Evolutionary conservation across 2,329 filamentous ascomycete genomes (phyloP), one percentile per base, ranked within the genome.

Genomic region (Diplodia corticola): DNA sequence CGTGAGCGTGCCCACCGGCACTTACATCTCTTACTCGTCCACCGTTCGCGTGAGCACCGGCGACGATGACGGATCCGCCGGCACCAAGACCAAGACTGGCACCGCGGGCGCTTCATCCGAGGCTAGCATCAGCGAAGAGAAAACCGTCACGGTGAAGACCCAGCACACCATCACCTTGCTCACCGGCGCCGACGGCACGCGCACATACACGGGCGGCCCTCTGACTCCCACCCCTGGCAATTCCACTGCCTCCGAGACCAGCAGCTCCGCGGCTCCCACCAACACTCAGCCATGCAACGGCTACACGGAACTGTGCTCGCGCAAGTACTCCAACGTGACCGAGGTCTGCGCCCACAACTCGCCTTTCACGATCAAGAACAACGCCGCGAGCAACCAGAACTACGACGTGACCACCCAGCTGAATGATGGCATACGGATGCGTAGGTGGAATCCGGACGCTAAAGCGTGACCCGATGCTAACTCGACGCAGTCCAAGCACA

Each of bases 401-500:
- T 74, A 73, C 49, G 70, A 69, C 26, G 77, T 79, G 6, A 76
- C 73, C 4, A 72, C 74, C 55, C 78, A 80, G 66, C 69, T 80
- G 17, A 76, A 79, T 64, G 77, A 80, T 67, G 78, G 78, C 1
- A 73, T 80, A 37, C 76, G 78, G 30, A 76, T 79, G 73, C 70
- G 70, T 71, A 67, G 40, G 70, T 67, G 17, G 15, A 5, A 24
- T 9, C 13, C 24, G 28, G 15, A 10, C n/a, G 4, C 9, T 17
- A 13, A 12, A 20, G 17, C 10, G 33, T 65, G 20, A 22, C 49
- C 17, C 28, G 20, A 26, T n/a, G n/a, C 44, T 61, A n/a, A 61
- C 17, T 44, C 24, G 40, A 35, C 54, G 48, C 68, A 86, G 84
- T 89, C 35, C 84, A 88, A 78, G 87, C 87, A 68, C 83, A 88